Percentiles rank a stretch among this genome's conserved stretches.
Conservation (phyloP, 345 rosid genomes). For the Boechera stricta region DNA sequence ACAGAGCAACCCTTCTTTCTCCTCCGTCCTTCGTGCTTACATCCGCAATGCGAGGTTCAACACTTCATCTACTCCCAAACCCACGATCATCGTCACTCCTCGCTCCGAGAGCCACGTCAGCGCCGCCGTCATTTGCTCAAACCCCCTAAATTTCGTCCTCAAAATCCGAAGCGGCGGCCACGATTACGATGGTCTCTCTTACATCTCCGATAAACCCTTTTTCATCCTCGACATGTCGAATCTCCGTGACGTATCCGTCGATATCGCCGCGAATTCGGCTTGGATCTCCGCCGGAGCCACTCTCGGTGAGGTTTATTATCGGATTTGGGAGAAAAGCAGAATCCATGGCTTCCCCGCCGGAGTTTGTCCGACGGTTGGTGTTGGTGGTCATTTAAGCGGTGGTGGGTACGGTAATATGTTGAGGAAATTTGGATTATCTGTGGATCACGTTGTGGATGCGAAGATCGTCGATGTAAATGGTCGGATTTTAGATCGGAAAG, state of each 20-base stretch:
- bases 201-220: constrained; percentile 55
- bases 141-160: constrained; percentile 49
- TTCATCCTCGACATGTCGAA: constrained; percentile 66
- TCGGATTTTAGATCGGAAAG: constrained; percentile 49
- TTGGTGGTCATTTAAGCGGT: constrained; percentile 70
- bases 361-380: constrained; percentile 70
- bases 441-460: constrained; percentile 59
- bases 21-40: constrained; percentile 57
- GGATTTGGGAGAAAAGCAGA: constrained; percentile 54
- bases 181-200: constrained; percentile 61
- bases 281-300: constrained; percentile 68
- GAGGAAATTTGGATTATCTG: constrained; percentile 61
- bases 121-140: constrained; percentile 60
- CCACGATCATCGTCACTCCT: constrained; percentile 61
- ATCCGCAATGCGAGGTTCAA: constrained; percentile 68
- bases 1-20: constrained; percentile 47
- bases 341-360: constrained; percentile 63
- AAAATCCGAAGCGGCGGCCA: constrained; percentile 72
- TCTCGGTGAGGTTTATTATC: constrained; percentile 60
- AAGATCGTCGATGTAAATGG: constrained; percentile 65
- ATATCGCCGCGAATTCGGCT: constrained; percentile 43
- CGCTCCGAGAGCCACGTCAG: constrained; percentile 55
- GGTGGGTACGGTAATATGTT: constrained; percentile 67
- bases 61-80: constrained; percentile 53
- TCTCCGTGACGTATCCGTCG: constrained; percentile 46